These are phyloP conservation scores for Neofusicoccum parvum DNA, from an alignment of 2,329 filamentous ascomycete genomes.

Conservation along the genomic window DNA sequence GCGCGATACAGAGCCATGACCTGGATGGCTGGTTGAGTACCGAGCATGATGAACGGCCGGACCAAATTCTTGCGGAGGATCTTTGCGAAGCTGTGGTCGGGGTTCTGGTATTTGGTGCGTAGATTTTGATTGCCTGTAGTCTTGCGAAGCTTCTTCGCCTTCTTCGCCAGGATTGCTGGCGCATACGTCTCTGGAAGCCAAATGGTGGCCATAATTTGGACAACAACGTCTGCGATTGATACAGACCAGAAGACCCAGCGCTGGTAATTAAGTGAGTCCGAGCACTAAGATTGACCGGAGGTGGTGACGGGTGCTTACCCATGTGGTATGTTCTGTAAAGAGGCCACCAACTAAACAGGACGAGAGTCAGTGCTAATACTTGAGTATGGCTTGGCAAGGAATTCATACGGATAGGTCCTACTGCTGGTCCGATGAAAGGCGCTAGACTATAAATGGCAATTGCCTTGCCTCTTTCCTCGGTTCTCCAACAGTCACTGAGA, in stretches of 20 bases:
- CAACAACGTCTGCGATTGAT: conserved; percentile 61
- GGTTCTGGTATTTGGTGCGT: conserved; percentile 64
- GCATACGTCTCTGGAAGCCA: conserved; percentile 59
- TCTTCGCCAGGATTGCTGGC: conserved; percentile 49
- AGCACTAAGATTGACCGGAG: conserved; percentile 53
- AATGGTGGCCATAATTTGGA: conserved; percentile 63
- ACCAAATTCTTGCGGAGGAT: conserved; percentile 70
- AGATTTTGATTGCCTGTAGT: conserved; percentile 56
- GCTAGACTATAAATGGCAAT: conserved; percentile 64
- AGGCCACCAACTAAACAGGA: conserved; percentile 55
- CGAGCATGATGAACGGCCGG: conserved; percentile 71
- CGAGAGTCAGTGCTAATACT: conserved; percentile 59
- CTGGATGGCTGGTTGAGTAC: conserved; percentile 71
- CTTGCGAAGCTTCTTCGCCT: conserved; percentile 61
- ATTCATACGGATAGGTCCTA: conserved; percentile 55
- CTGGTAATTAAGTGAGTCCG: conserved; percentile 63
- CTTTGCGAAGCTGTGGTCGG: conserved; percentile 59
- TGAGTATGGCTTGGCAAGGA: conserved; percentile 64
- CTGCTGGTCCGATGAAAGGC: conserved; percentile 64
- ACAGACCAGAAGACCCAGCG: conserved; percentile 73
- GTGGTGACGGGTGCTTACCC: conserved; percentile 43
- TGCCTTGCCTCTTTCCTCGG: conserved; percentile 64
- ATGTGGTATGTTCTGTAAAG: conserved; percentile 69
- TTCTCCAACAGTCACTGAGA: conserved; percentile 57
- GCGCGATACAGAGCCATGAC: conserved; percentile 71